A percentile compares a stretch with the other conserved stretches of the same genome.
These are phyloP conservation scores for Rhizophagus clarus DNA, from an alignment of 192 early-diverging fungal genomes.

Conservation along the genomic window DNA sequence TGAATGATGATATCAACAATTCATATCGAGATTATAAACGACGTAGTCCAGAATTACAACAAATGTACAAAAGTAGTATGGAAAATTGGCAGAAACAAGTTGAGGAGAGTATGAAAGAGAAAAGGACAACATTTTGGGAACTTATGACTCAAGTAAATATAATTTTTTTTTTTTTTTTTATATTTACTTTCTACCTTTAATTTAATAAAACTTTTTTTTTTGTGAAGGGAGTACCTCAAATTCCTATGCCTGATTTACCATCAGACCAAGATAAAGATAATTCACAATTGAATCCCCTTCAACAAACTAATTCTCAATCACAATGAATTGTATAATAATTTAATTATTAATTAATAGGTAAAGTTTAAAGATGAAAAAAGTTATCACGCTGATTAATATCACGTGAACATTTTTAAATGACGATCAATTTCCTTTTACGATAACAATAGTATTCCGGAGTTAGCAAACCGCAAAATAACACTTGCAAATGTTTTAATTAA, in stretches of 20 bases:
- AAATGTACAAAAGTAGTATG: slow-evolving; percentile 68
- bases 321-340: not conserved
- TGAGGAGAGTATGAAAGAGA: slow-evolving; percentile 80
- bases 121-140: slow-evolving; percentile 88
- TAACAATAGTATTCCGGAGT: too few relatives aligned
- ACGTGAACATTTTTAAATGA: too few relatives aligned
- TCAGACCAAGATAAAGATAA: not conserved
- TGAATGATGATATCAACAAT: slow-evolving; percentile 54
- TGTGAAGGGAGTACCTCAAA: not conserved
- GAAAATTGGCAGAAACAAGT: slow-evolving; percentile 61
- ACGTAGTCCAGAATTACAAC: slow-evolving; percentile 68
- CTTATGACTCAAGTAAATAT: slow-evolving; percentile 61
- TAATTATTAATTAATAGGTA: too few relatives aligned
- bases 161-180: not conserved
- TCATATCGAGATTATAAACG: slow-evolving; percentile 72
- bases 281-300: not conserved
- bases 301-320: not conserved
- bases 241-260: not conserved
- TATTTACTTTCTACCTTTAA: not conserved
- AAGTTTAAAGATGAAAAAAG: too few relatives aligned
- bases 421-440: too few relatives aligned
- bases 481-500: too few relatives aligned
- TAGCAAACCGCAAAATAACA: too few relatives aligned
- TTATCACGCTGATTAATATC: too few relatives aligned
- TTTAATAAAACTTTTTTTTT: not conserved